Evolutionary conservation across 352 stramenopile genomes (phyloP).

Genomic region (Phytophthora cactorum): DNA sequence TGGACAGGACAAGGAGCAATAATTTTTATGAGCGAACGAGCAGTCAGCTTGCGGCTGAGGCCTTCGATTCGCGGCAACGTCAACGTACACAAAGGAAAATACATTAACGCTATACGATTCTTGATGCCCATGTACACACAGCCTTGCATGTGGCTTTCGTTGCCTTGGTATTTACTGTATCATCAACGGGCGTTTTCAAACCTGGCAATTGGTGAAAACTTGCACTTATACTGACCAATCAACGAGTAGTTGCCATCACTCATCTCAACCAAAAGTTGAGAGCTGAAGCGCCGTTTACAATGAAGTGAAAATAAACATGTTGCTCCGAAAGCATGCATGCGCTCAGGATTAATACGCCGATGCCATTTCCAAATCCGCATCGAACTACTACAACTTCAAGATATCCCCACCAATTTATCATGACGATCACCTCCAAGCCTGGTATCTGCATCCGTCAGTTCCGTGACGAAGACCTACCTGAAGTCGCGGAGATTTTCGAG

Average conservation of each 20-base stretch:
- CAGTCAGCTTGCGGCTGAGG: neutral
- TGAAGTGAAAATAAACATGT: too few relatives aligned
- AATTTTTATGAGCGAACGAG: constrained; percentile 35
- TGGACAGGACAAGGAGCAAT: neutral
- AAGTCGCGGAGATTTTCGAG: constrained; percentile 43
- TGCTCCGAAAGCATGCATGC: too few relatives aligned
- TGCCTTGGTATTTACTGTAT: neutral
- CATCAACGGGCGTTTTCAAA: constrained; percentile 13
- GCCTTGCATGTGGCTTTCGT: too few relatives aligned
- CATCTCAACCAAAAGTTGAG: constrained; percentile 33
- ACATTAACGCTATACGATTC: constrained; percentile 9
- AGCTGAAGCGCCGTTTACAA: constrained; percentile 1
- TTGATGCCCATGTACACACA: too few relatives aligned
- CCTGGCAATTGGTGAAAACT: constrained; percentile 10
- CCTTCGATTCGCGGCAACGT: neutral
- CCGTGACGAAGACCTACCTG: constrained; percentile 31
- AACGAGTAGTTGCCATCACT: neutral
- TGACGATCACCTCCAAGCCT: constrained; percentile 11
- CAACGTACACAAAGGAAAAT: constrained; percentile 25
- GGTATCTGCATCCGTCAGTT: constrained; percentile 43
- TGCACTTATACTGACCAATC: constrained; percentile 1
- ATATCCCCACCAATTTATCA: constrained; percentile 6
- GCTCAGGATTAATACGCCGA: neutral
- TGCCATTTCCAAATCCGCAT: constrained; percentile 12
- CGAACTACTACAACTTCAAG: neutral